Percentiles rank a stretch among this genome's conserved stretches.
Evolutionary conservation across 2,329 filamentous ascomycete species (phyloP).

Genomic region (Penicillium brasilianum): DNA sequence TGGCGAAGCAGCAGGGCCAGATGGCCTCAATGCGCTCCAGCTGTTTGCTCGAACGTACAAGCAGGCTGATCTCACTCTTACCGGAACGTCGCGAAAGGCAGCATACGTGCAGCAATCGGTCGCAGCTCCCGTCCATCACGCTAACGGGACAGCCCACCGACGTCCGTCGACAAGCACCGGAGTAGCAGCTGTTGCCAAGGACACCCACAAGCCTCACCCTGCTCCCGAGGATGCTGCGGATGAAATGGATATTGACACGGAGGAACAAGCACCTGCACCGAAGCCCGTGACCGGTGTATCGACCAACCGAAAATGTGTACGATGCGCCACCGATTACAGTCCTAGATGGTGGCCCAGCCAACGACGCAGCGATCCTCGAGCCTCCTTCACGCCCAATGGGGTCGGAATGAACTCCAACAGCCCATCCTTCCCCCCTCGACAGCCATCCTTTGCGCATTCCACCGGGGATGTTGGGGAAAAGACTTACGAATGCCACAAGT

Average conservation of each 20-base stretch:
- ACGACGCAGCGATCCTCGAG: conserved; percentile 59
- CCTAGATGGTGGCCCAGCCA: conserved; percentile 66
- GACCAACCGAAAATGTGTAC: conserved; percentile 43
- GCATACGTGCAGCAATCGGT: conserved; percentile 63
- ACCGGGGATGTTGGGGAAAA: conserved; percentile 40
- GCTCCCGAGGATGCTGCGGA: conserved; percentile 32
- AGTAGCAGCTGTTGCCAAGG: conserved; percentile 30
- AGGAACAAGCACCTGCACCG: conserved; percentile 29
- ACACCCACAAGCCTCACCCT: conserved; percentile 29
- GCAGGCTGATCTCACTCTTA: conserved; percentile 87
- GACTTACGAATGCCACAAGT: conserved; percentile 76
- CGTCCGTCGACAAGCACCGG: conserved; percentile 62
- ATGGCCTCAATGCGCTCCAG: conserved; percentile 80
- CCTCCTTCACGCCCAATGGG: conserved; percentile 40
- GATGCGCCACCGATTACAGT: conserved; percentile 48
- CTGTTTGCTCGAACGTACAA: conserved; percentile 89
- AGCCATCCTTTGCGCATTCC: conserved; percentile 27
- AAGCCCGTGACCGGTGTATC: conserved; percentile 25
- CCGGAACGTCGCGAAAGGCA: conserved; percentile 90
- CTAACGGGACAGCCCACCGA: conserved; percentile 50
- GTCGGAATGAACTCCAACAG: conserved; percentile 32
- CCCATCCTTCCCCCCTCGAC: conserved; percentile 35
- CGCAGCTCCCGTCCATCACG: conserved; percentile 38
- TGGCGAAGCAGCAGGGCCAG: conserved; percentile 73
- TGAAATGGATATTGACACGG: conserved; percentile 41